These are phyloP conservation scores for Carex myosuroides DNA, from an alignment of 176 grass and related monocot genomes.

Conservation along the genomic window DNA sequence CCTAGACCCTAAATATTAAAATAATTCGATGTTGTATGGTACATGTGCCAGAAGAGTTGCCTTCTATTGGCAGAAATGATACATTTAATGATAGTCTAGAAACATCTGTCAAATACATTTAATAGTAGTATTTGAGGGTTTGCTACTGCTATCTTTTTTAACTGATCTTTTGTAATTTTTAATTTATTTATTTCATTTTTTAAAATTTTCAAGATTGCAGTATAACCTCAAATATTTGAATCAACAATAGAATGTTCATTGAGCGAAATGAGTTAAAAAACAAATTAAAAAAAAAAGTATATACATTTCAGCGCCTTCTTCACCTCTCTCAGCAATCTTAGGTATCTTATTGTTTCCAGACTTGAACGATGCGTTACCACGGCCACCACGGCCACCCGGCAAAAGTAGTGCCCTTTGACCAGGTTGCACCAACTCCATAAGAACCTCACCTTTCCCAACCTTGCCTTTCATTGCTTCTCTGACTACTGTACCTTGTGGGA, in stretches of 20 bases:
- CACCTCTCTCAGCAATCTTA: constrained; percentile 87
- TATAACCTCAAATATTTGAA: constrained; percentile 4
- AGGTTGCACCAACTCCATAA: constrained; percentile 67
- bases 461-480: constrained; percentile 44
- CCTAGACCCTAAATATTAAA: not conserved
- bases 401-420: constrained; percentile 68
- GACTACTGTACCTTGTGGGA: constrained; percentile 77
- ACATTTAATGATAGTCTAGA: not conserved
- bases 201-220: not conserved
- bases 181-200: not conserved
- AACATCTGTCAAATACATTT: not conserved
- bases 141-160: not conserved
- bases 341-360: constrained; percentile 72
- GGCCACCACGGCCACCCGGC: constrained; percentile 75
- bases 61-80: not conserved
- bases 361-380: constrained; percentile 86
- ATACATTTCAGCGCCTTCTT: constrained; percentile 93
- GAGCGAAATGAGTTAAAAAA: not conserved
- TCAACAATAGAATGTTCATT: not conserved
- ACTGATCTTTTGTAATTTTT: not conserved
- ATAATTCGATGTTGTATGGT: not conserved
- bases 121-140: too few relatives aligned
- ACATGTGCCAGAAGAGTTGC: not conserved
- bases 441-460: constrained; percentile 24
- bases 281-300: constrained; percentile 16